Base-by-base conservation (phyloP, 1,139 yeast species). In the Taphrina communis region DNA sequence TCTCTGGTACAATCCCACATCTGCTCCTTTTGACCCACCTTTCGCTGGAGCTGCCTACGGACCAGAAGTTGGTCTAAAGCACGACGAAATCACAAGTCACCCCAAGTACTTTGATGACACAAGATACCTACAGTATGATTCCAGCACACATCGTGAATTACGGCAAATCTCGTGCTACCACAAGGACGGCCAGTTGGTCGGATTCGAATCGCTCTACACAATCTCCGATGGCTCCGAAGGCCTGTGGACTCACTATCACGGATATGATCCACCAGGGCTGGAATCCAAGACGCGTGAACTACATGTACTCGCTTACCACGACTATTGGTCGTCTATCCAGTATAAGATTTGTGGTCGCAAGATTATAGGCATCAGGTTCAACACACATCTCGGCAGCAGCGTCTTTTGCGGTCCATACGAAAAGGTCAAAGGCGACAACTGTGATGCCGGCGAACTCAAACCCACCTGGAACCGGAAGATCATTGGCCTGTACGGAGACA, bases 81-180 rank as follows among this genome's bases (percentile, higher is more conserved):
- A 50, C n/a, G 36, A 50, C 21, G 53, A 50, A n/a, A 50, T 50
- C 36, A 35, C n/a, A 6, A n/a, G 53, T 21, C 53, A 50, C n/a
- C 53, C 53, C 6, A 50, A 50, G 36, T 9, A 50, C 53, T 50
- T 50, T 50, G 53, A 50, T n/a, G 53, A 50, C n/a, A 50, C 31
- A 11, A 7, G 9, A 31, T 8, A 17, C 36, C 31, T 50, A 4
- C 8, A 50, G 12, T 50, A 50, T 35, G 53, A 50, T 21, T 19
- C 8, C 11, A 31, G 21, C 36, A 17, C 19, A 7, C 53, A 50
- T 21, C 53, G 53, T 9, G 31, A 21, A 14, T n/a, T 50, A 7
- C 31, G 53, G 36, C 53, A 25, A 11, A 25, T 50, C 36, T 8
- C 31, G 19, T 50, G 53, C 53, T 50, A 50, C 53, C n/a, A 50